Percentiles rank a stretch among this genome's conserved stretches.
Conservation (phyloP, 2,329 filamentous ascomycete species). For the Venturia pyrina region DNA sequence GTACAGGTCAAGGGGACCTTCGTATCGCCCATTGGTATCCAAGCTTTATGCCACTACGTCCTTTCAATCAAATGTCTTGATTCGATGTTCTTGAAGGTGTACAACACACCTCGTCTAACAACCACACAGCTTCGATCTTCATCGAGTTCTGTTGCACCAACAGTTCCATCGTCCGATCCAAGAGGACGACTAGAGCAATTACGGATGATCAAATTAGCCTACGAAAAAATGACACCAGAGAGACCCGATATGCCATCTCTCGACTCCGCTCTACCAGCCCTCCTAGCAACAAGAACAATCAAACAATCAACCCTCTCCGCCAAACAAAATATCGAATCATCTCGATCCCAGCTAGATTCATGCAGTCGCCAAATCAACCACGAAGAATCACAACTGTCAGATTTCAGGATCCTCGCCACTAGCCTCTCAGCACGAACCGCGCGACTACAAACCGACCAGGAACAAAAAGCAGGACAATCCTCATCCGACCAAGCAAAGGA, state of each 20-base stretch:
- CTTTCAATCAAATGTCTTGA: neutral
- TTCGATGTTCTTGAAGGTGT: neutral
- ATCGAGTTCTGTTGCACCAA: constrained; percentile 17
- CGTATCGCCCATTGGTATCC: too few relatives aligned
- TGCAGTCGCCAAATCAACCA: constrained; percentile 31
- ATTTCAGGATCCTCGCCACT: constrained; percentile 35
- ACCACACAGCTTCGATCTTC: constrained; percentile 35
- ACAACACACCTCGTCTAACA: constrained; percentile 11
- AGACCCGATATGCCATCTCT: constrained; percentile 57
- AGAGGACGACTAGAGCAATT: constrained; percentile 35
- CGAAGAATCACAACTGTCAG: constrained; percentile 37
- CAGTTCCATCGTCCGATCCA: constrained; percentile 25
- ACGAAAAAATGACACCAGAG: constrained; percentile 50
- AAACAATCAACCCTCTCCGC: constrained; percentile 56
- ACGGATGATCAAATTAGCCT: constrained; percentile 50
- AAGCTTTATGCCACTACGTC: neutral
- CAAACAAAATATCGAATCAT: constrained; percentile 44
- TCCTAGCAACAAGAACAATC: constrained; percentile 61
- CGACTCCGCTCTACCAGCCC: constrained; percentile 58
- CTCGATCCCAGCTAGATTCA: constrained; percentile 29
- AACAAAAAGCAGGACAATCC: constrained; percentile 47
- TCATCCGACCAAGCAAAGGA: constrained; percentile 54
- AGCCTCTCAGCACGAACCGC: constrained; percentile 49
- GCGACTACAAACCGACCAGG: constrained; percentile 47
- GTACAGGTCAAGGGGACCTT: neutral